Conservation (phyloP, 1,139 yeast genomes). For the Debaryomycetaceae sp. region DNA sequence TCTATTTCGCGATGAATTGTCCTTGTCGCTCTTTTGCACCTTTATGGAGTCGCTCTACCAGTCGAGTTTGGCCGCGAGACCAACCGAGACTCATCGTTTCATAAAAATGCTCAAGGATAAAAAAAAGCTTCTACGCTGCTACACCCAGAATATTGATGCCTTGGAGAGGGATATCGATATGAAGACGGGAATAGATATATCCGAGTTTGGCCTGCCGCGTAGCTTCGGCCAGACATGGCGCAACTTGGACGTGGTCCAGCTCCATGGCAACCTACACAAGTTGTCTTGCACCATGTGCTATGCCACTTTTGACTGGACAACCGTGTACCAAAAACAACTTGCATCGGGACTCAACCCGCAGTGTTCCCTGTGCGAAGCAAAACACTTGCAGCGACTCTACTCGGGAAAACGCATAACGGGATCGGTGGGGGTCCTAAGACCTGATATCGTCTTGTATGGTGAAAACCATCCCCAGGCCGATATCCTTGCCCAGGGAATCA, state of each 20-base stretch:
- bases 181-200: conserved; percentile 27
- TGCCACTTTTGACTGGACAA: conserved; percentile 49
- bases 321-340: conserved; percentile 32
- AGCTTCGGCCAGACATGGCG: conserved; percentile 42
- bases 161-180: conserved; percentile 30
- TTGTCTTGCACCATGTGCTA: conserved; percentile 67
- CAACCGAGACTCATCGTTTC: conserved; percentile 79
- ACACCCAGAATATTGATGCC: conserved; percentile 67
- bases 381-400: conserved; percentile 40
- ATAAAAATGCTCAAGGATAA: conserved; percentile 54
- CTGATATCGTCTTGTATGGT: conserved; percentile 68
- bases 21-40: conserved; percentile 63
- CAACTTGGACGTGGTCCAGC: conserved; percentile 65
- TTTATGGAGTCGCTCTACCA: conserved; percentile 67
- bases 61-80: conserved; percentile 53
- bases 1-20: conserved; percentile 55
- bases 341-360: conserved; percentile 50
- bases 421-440: conserved; percentile 54
- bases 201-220: conserved; percentile 16
- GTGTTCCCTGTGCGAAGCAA: conserved; percentile 48
- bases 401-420: conserved; percentile 54
- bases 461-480: conserved; percentile 73
- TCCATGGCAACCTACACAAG: conserved; percentile 81
- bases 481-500: conserved; percentile 47
- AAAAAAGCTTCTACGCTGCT: conserved; percentile 68